Percentiles rank a stretch among this genome's conserved stretches.
Evolutionary conservation across 2,329 filamentous ascomycete genomes (phyloP).

Genomic region (Uncinocarpus reesii): DNA sequence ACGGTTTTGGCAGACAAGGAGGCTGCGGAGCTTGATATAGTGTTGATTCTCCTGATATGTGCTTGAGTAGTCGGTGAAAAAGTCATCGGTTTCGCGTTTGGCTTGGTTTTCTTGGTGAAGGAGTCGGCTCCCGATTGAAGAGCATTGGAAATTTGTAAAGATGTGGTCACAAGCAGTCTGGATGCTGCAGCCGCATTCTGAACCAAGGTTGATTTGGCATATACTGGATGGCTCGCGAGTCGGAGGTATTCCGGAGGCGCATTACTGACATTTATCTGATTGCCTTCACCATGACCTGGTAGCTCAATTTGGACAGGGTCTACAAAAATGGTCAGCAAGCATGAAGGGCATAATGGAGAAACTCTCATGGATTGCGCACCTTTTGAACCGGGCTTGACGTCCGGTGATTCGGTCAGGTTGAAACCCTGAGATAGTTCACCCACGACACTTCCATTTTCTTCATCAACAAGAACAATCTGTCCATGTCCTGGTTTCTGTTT

Average conservation of each 20-base stretch:
- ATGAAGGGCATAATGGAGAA: neutral
- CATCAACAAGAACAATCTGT: slow-evolving; percentile 84
- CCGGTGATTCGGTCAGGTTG: slow-evolving; percentile 64
- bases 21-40: slow-evolving; percentile 69
- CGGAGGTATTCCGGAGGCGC: slow-evolving; percentile 54
- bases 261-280: slow-evolving; percentile 39
- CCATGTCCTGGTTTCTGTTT: slow-evolving; percentile 43
- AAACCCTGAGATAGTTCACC: slow-evolving; percentile 80
- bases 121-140: slow-evolving; percentile 66
- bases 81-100: slow-evolving; percentile 67
- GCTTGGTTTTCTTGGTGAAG: slow-evolving; percentile 71
- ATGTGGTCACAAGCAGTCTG: slow-evolving; percentile 80
- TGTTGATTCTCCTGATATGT: slow-evolving; percentile 78
- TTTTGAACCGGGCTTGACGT: slow-evolving; percentile 78
- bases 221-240: slow-evolving; percentile 77
- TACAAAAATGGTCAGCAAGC: slow-evolving; percentile 17
- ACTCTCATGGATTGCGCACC: slow-evolving; percentile 46
- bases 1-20: slow-evolving; percentile 76
- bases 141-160: slow-evolving; percentile 65
- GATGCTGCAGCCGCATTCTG: slow-evolving; percentile 80
- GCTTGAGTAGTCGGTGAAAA: slow-evolving; percentile 79
- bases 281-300: slow-evolving; percentile 38
- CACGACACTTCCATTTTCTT: slow-evolving; percentile 91
- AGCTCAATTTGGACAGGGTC: slow-evolving; percentile 42
- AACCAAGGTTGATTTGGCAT: slow-evolving; percentile 75